phyloP scores from a whole-genome alignment of 257 asterid genomes.

The Linaria vulgaris region DNA sequence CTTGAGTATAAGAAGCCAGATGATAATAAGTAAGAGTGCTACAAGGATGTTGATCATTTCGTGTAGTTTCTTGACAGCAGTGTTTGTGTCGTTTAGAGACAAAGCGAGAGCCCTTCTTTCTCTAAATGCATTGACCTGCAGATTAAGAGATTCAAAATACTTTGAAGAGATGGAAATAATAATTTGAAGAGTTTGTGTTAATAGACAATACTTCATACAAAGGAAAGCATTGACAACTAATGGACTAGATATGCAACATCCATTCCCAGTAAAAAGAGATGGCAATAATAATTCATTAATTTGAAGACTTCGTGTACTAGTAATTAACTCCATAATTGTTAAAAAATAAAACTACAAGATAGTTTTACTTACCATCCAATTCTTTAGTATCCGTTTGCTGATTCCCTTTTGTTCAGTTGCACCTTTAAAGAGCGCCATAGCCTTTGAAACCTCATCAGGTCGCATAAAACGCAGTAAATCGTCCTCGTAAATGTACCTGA shows the following conservation, averaged over 20 bases:
- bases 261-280: neutral
- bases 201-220: neutral
- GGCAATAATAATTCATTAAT: too few relatives aligned
- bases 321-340: too few relatives aligned
- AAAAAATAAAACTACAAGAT: constrained; percentile 6
- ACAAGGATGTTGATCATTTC: constrained; percentile 69
- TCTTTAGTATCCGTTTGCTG: constrained; percentile 70
- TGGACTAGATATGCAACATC: neutral
- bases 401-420: constrained; percentile 72
- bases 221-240: neutral
- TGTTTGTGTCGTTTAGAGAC: constrained; percentile 93
- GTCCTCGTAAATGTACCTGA: constrained; percentile 59
- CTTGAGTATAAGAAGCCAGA: constrained; percentile 83
- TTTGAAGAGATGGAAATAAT: too few relatives aligned
- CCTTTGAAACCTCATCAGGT: constrained; percentile 75
- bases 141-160: constrained; percentile 5
- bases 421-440: constrained; percentile 65
- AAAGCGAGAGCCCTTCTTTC: constrained; percentile 90
- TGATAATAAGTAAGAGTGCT: constrained; percentile 43
- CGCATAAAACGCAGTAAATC: constrained; percentile 84
- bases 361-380: constrained; percentile 73
- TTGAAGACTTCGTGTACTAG: too few relatives aligned
- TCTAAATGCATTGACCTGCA: constrained; percentile 81
- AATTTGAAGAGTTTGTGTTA: too few relatives aligned
- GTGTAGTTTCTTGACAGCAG: constrained; percentile 88